Evolutionary conservation across 2,329 filamentous ascomycete species (phyloP), one percentile per base, ranked within the genome.

Genomic region (Xylariaceae sp.): DNA sequence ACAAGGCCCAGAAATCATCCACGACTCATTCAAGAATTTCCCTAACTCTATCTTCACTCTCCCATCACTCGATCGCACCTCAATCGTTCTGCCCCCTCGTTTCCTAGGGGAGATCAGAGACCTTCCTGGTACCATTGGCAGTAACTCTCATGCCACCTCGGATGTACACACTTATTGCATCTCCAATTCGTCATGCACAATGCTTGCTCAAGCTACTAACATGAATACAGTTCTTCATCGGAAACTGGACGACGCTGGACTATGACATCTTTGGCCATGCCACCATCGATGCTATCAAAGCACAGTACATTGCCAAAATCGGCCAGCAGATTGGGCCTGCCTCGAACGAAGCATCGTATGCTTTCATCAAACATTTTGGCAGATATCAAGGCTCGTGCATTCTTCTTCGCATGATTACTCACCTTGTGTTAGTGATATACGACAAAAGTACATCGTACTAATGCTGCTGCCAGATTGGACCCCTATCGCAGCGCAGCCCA

Each of bases 241-340:
- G 55, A 21, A 37, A 9, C 11, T 57, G 55, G 55, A 57, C 55
- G 4, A 57, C 55, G 3, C 27, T 57, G 16, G 54, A 57, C 23
- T 36, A 42, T 32, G 45, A 53, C n/a, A 50, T 53, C n/a, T 57
- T 57, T 27, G 30, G 9, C 8, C 49, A 53, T 39, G n/a, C 43
- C 9, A 57, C 33, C 11, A 33, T 57, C 27, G 45, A 53, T 13
- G 45, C 55, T 3, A 48, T 57, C 26, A 21, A 36, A n/a, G 33
- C 55, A 6, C 55, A 57, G 18, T 57, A 57, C 32, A 54, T 57
- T n/a, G 13, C 50, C 23, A 57, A 33, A 36, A 36, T 57, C 13
- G 36, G 46, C 30, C 55, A 53, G 15, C 55, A 57, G 23, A 32
- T 57, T n/a, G 50, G 26, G n/a, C 45, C 50, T 2, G 50, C 42